Evolutionary conservation across 1,139 yeast species (phyloP).

Genomic region (Suhomyces bokatorum): DNA sequence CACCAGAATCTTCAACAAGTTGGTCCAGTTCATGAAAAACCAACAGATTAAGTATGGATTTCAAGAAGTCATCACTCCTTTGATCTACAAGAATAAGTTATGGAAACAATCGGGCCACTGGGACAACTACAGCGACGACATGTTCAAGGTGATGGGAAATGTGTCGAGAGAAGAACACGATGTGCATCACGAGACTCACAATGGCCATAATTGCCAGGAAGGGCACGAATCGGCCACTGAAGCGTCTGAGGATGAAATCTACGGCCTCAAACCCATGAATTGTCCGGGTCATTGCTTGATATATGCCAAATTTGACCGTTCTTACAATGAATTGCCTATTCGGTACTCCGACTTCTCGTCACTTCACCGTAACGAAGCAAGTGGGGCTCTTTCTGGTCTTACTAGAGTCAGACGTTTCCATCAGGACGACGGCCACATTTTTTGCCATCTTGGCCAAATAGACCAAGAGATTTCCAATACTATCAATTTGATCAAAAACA

Average conservation of each 20-base stretch:
- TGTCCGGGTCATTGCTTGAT: slow-evolving; percentile 97
- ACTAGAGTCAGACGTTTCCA: slow-evolving; percentile 96
- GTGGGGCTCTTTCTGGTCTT: slow-evolving; percentile 92
- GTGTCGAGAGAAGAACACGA: slow-evolving; percentile 22
- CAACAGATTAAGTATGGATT: slow-evolving; percentile 84
- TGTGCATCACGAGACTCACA: slow-evolving; percentile 8
- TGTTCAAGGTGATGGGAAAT: slow-evolving; percentile 75
- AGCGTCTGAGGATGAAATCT: slow-evolving; percentile 35
- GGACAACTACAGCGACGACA: slow-evolving; percentile 92
- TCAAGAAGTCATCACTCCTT: slow-evolving; percentile 90
- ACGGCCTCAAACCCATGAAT: slow-evolving; percentile 95
- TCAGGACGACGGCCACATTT: slow-evolving; percentile 98
- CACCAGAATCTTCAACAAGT: slow-evolving; percentile 76
- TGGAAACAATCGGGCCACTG: slow-evolving; percentile 97
- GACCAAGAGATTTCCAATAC: slow-evolving; percentile 75
- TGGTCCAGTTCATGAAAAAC: slow-evolving; percentile 77
- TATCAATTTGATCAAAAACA: slow-evolving; percentile 70
- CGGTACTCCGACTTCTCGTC: slow-evolving; percentile 92
- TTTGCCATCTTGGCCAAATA: slow-evolving; percentile 83
- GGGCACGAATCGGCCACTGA: slow-evolving; percentile 20
- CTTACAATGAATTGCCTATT: slow-evolving; percentile 87
- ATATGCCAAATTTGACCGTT: slow-evolving; percentile 77
- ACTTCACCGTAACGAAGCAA: slow-evolving; percentile 90
- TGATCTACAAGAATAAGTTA: slow-evolving; percentile 77
- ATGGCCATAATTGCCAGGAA: slow-evolving; percentile 12